Conservation (phyloP, 129 eudicot genomes). For the Pseudognaphalium luteoalbum region DNA sequence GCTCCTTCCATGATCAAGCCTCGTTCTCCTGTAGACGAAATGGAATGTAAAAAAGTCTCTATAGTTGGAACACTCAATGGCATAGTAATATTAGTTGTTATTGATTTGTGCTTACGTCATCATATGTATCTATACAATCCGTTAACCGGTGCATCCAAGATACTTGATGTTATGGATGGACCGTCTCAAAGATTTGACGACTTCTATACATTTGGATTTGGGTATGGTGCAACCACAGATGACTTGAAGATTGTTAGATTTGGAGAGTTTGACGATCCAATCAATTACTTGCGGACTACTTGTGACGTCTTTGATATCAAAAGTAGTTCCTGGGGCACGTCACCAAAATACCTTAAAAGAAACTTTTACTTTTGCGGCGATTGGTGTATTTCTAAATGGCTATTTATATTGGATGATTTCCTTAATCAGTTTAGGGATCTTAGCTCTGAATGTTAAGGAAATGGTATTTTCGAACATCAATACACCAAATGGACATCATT, state of each 20-base stretch:
- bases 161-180: neutral
- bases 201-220: neutral
- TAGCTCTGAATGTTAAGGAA: neutral
- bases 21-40: too few species aligned
- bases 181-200: too few species aligned
- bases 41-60: neutral
- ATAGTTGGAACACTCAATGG: slow-evolving; percentile 5
- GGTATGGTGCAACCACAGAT: slow-evolving; percentile 10
- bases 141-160: neutral
- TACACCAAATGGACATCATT: neutral
- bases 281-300: neutral
- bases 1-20: neutral
- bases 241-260: slow-evolving; percentile 1
- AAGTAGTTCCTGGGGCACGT: neutral
- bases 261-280: neutral
- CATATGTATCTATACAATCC: slow-evolving; percentile 8
- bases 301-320: neutral
- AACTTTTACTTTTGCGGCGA: neutral
- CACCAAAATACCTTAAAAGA: too few species aligned
- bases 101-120: too few species aligned
- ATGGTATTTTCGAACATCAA: neutral
- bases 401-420: neutral
- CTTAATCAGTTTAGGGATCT: neutral
- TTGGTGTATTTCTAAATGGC: neutral
- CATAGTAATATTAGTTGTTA: neutral